Evolutionary conservation across 2,329 filamentous ascomycete species (phyloP), one percentile per base, ranked within the genome.

Genomic region (Cryphonectria parasitica): DNA sequence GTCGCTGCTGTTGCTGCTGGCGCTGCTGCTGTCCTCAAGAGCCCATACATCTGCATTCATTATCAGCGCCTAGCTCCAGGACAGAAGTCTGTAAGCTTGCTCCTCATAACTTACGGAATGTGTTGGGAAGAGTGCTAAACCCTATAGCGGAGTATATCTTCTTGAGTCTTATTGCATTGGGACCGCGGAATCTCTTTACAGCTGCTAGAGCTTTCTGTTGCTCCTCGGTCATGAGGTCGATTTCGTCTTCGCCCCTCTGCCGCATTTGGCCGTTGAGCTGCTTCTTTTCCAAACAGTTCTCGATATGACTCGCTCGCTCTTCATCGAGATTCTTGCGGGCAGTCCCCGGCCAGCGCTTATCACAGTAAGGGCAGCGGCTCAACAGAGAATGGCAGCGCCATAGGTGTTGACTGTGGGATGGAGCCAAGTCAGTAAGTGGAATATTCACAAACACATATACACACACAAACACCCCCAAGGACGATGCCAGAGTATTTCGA

Each of bases 151-250:
- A 1, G 17, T 68, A 68, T 15, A 41, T 5, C 34, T 10, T 36
- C 43, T 31, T 31, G 13, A 68, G 34, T n/a, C 63, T 68, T 5
- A 5, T 25, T 11, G 15, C 1, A 25, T 52, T 62, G 15, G 64
- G 34, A 7, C 49, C 25, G 3, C 65, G 52, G 13, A 60, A 34
- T 6, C 34, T 28, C n/a, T 56, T 64, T 3, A 54, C 17, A 11
- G 28, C 11, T 25, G 22, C 22, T 3, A 68, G 56, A 3, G 28
- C 43, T 2, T 34, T 22, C 34, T 68, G 43, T 22, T 63, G 58
- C 34, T 43, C 2, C 8, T 56, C 41, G 4, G 58, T 68, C 66
- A 68, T 68, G 45, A 64, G 54, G 5, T 68, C 66, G 4, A 41
- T 2, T 19, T 62, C 60, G 31, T 64, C 22, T 2, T 19, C 4